Evolutionary conservation across 2,329 filamentous ascomycete species (phyloP).

Genomic region (Catunica adiposa): DNA sequence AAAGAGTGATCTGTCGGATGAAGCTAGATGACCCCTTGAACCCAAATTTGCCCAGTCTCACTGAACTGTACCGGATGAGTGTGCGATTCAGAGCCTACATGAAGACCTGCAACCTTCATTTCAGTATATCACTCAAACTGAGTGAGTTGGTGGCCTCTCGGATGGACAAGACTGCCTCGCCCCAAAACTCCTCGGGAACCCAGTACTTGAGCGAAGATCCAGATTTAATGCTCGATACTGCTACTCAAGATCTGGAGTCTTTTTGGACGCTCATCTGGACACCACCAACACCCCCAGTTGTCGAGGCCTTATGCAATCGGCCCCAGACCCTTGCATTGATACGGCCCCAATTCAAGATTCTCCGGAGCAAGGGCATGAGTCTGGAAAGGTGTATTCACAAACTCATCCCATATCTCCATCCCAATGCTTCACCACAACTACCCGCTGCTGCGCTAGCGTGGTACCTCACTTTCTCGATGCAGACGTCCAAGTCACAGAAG

Average conservation of each 20-base stretch:
- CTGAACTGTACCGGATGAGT: slow-evolving; percentile 11
- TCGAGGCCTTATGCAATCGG: not conserved
- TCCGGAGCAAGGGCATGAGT: not conserved
- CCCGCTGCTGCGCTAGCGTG: slow-evolving; percentile 10
- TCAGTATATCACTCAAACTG: slow-evolving; percentile 1
- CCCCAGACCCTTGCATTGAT: not conserved
- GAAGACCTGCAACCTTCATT: not conserved
- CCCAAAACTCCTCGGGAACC: not conserved
- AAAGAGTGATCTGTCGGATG: not conserved
- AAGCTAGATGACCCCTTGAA: not conserved
- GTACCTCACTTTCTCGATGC: slow-evolving; percentile 11
- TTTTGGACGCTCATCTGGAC: slow-evolving; percentile 12
- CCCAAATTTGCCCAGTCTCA: not conserved
- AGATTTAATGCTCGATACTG: not conserved
- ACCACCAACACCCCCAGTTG: slow-evolving; percentile 1
- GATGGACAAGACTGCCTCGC: not conserved
- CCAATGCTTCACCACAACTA: not conserved
- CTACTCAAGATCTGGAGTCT: slow-evolving; percentile 9
- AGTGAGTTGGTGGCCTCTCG: not conserved
- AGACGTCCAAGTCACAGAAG: not conserved
- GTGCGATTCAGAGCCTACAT: not conserved
- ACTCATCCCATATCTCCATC: slow-evolving; percentile 6
- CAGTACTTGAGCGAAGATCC: not conserved
- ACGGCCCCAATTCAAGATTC: not conserved
- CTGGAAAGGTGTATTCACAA: slow-evolving; percentile 4